A percentile compares a stretch with the other conserved stretches of the same genome.
These are phyloP conservation scores for Colletotrichum simmondsii DNA, from an alignment of 2,329 filamentous ascomycete genomes.

Conservation along the genomic window DNA sequence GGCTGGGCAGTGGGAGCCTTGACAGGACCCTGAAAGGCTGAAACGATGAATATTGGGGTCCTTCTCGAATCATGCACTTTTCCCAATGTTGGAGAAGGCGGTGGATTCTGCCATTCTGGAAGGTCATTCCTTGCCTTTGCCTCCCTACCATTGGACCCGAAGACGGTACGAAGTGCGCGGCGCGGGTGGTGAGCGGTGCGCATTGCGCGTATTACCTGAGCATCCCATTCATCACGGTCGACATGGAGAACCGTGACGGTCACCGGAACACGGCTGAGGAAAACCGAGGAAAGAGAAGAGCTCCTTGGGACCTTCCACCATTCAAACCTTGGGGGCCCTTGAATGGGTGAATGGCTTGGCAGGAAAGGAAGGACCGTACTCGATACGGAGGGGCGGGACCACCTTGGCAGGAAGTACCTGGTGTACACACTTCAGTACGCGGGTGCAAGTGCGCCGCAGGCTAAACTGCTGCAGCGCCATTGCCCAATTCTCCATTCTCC, in stretches of 20 bases:
- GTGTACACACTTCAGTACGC: background rate
- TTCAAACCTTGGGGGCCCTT: background rate
- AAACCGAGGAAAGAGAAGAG: background rate
- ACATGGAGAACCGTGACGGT: too few relatives aligned
- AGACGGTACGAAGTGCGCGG: background rate
- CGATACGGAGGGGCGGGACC: background rate
- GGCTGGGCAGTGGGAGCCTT: background rate
- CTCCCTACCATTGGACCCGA: background rate
- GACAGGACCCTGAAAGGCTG: slow-evolving; percentile 33
- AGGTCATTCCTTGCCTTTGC: too few relatives aligned
- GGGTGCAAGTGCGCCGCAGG: background rate
- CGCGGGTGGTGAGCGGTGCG: background rate
- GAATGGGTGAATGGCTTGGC: background rate
- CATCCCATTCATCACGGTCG: background rate
- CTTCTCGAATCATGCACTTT: slow-evolving; percentile 22
- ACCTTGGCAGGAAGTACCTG: background rate
- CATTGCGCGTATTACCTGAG: background rate
- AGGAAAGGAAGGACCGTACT: background rate
- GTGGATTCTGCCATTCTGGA: too few relatives aligned
- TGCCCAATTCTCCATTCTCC: background rate
- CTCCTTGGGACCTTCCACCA: background rate
- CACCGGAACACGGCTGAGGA: background rate
- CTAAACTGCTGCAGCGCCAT: too few relatives aligned
- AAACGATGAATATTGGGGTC: slow-evolving; percentile 24
- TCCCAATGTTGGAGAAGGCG: background rate